These are phyloP conservation scores for Pythium apleroticum DNA, from an alignment of 352 stramenopile genomes.

Conservation along the genomic window DNA sequence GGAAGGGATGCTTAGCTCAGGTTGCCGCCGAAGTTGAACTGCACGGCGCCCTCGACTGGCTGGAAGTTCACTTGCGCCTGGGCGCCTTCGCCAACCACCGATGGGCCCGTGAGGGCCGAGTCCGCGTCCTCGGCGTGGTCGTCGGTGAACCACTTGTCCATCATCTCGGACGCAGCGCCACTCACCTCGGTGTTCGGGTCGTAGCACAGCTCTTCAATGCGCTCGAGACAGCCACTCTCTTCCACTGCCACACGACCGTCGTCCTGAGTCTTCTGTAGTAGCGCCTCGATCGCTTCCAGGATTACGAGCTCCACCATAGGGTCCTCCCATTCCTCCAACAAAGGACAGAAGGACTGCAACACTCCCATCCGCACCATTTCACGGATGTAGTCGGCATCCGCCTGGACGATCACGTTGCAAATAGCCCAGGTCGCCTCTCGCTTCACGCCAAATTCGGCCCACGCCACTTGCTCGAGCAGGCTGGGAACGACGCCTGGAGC, in stretches of 20 bases:
- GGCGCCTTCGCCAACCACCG: slow-evolving; percentile 40
- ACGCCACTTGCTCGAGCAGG: slow-evolving; percentile 84
- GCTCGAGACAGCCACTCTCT: slow-evolving; percentile 71
- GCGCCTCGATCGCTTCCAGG: slow-evolving; percentile 70
- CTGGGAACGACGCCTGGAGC: slow-evolving; percentile 58
- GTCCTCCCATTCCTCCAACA: slow-evolving; percentile 85
- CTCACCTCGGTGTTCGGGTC: slow-evolving; percentile 82
- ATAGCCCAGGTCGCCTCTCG: slow-evolving; percentile 85
- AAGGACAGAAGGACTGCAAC: slow-evolving; percentile 65
- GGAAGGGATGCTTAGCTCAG: slow-evolving; percentile 27
- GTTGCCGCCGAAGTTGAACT: slow-evolving; percentile 70
- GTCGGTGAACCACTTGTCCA: slow-evolving; percentile 77
- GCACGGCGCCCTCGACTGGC: slow-evolving; percentile 55
- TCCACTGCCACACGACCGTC: slow-evolving; percentile 70
- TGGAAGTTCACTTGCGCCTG: slow-evolving; percentile 66
- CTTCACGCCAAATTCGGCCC: slow-evolving; percentile 84
- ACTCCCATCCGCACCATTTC: slow-evolving; percentile 75
- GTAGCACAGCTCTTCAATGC: slow-evolving; percentile 84
- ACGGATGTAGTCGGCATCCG: slow-evolving; percentile 50
- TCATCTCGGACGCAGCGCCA: slow-evolving; percentile 64
- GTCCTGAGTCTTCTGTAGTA: slow-evolving; percentile 64
- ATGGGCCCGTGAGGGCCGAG: slow-evolving; percentile 37
- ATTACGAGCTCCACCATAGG: slow-evolving; percentile 86
- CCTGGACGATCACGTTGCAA: slow-evolving; percentile 84
- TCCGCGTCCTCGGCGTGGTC: slow-evolving; percentile 49